Conservation (phyloP, 768 basidiomycete species). For the Suillus decipiens region DNA sequence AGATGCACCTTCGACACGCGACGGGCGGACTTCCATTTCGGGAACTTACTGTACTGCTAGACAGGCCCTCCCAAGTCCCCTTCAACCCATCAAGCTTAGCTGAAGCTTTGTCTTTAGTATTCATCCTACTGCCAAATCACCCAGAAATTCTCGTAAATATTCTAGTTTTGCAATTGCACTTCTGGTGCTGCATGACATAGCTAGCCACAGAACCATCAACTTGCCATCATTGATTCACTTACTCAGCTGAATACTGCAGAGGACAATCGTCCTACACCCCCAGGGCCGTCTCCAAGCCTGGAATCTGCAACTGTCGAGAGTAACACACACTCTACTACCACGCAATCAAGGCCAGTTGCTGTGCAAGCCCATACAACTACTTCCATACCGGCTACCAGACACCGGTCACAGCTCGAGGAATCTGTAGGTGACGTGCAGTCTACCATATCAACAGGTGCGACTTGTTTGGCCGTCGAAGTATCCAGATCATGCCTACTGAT, state of each 20-base stretch:
- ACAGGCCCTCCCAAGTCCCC: conserved; percentile 19
- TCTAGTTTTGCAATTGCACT: conserved; percentile 19
- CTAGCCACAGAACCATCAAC: conserved; percentile 20
- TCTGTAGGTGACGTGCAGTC: conserved; percentile 35
- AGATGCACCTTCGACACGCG: conserved; percentile 21
- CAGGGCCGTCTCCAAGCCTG: conserved; percentile 48
- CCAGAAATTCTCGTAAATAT: conserved; percentile 23
- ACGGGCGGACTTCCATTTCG: conserved; percentile 32
- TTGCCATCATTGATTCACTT: conserved; percentile 69
- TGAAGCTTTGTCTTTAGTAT: conserved; percentile 16
- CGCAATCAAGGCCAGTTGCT: conserved; percentile 29
- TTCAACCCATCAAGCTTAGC: conserved; percentile 23
- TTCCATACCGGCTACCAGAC: conserved; percentile 66
- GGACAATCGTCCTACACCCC: conserved; percentile 49
- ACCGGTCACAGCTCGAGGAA: conserved; percentile 63
- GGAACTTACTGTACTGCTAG: conserved; percentile 22
- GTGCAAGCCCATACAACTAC: conserved; percentile 28
- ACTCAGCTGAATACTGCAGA: conserved; percentile 55
- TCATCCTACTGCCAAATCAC: conserved; percentile 23
- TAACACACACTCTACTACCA: conserved; percentile 29
- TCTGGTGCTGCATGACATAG: conserved; percentile 29
- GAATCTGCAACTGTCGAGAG: conserved; percentile 39
- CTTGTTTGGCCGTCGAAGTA: neutral
- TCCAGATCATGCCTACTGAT: conserved; percentile 12
- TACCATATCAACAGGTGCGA: conserved; percentile 28